A percentile compares a stretch with the other conserved stretches of the same genome.
These are phyloP conservation scores for Lojkania enalia DNA, from an alignment of 2,329 filamentous ascomycete species.

Conservation along the genomic window DNA sequence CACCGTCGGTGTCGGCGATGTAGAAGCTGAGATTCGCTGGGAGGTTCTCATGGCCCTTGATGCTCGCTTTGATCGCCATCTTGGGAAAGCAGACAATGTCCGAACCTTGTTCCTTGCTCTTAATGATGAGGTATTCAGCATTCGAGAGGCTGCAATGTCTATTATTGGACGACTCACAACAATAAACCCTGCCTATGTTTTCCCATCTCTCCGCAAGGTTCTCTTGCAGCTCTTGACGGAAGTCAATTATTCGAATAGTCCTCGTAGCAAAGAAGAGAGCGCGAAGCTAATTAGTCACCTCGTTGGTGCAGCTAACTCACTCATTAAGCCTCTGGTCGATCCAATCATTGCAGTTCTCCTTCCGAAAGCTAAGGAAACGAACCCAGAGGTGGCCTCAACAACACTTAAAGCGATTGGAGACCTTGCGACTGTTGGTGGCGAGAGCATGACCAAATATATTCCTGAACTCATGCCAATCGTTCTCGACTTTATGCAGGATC, in stretches of 20 bases:
- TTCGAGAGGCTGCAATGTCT: slow-evolving; percentile 90
- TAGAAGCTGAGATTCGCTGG: slow-evolving; percentile 80
- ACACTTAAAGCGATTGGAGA: slow-evolving; percentile 96
- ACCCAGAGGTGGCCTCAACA: slow-evolving; percentile 86
- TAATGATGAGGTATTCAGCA: slow-evolving; percentile 91
- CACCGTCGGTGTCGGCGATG: slow-evolving; percentile 91
- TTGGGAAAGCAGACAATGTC: slow-evolving; percentile 98
- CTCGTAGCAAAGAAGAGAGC: slow-evolving; percentile 94
- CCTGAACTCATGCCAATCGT: slow-evolving; percentile 93
- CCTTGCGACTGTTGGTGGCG: slow-evolving; percentile 87
- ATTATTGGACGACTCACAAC: slow-evolving; percentile 92
- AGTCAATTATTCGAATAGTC: slow-evolving; percentile 91
- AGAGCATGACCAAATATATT: slow-evolving; percentile 91
- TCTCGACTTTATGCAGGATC: slow-evolving; percentile 89
- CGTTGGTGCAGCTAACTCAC: slow-evolving; percentile 85
- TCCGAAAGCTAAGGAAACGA: slow-evolving; percentile 84
- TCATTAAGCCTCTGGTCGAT: slow-evolving; percentile 96
- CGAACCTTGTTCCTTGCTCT: slow-evolving; percentile 92
- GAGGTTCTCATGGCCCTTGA: slow-evolving; percentile 90
- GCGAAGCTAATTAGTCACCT: slow-evolving; percentile 90
- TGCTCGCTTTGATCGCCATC: slow-evolving; percentile 89
- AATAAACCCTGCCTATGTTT: slow-evolving; percentile 95
- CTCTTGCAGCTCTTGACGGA: slow-evolving; percentile 95
- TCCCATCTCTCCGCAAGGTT: slow-evolving; percentile 91
- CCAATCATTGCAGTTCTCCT: slow-evolving; percentile 94